These are phyloP conservation scores for Leccinum aurantiacum DNA, from an alignment of 768 basidiomycete genomes.

Conservation along the genomic window DNA sequence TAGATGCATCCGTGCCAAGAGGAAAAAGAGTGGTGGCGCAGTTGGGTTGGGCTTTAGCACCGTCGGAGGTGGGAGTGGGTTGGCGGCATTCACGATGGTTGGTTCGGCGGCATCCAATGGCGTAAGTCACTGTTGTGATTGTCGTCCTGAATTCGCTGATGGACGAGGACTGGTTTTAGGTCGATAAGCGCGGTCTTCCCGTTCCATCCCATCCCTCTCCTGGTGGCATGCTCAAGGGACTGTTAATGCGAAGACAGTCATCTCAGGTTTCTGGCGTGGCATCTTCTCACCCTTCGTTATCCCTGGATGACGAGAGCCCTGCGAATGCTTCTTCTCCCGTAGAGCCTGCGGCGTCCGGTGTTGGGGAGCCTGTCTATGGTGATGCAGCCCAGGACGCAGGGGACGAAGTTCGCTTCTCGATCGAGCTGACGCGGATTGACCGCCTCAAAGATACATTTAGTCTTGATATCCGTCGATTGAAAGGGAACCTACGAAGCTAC, in stretches of 20 bases:
- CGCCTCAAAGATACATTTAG: conserved; percentile 88
- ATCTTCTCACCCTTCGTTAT: conserved; percentile 44
- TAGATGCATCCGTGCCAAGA: conserved; percentile 79
- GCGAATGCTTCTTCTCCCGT: conserved; percentile 24
- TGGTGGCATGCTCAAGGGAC: conserved; percentile 78
- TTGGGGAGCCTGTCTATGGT: conserved; percentile 70
- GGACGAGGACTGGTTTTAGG: conserved; percentile 41
- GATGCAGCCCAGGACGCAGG: conserved; percentile 79
- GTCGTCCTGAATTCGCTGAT: conserved; percentile 9
- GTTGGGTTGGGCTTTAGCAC: conserved; percentile 46
- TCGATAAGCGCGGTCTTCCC: conserved; percentile 87
- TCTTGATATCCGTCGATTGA: conserved; percentile 88
- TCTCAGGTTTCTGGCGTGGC: conserved; percentile 62
- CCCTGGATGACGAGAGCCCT: conserved; percentile 46
- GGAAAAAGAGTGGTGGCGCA: conserved; percentile 51
- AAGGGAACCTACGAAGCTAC: conserved; percentile 91
- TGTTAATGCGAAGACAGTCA: conserved; percentile 88
- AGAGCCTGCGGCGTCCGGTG: conserved; percentile 38
- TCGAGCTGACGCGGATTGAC: conserved; percentile 90
- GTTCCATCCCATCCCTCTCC: conserved; percentile 75
- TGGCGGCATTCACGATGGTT: conserved; percentile 75
- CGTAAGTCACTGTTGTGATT: conserved; percentile 47
- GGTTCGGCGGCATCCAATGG: conserved; percentile 85
- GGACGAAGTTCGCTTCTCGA: conserved; percentile 95
- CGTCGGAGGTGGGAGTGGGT: conserved; percentile 40